Conservation (phyloP, 179 eudicot genomes). For the Drosera spatulata region DNA sequence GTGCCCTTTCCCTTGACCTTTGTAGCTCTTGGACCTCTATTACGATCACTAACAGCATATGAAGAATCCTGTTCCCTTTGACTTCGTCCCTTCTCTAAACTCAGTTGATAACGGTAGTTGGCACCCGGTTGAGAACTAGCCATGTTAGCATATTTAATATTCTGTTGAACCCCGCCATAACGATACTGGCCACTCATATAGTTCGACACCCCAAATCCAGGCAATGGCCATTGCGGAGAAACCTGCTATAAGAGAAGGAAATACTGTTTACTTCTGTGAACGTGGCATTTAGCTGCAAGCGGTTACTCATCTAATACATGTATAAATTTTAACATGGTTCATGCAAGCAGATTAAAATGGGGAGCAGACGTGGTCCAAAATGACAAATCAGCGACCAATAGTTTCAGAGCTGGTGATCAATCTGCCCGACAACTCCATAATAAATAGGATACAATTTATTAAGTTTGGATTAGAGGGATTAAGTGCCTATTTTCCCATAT, state of each 20-base stretch:
- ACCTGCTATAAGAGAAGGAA: constrained; percentile 17
- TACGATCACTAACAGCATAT: constrained; percentile 61
- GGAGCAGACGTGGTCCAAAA: no score
- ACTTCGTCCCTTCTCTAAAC: constrained; percentile 52
- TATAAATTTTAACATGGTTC: no score
- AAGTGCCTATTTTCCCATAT: no score
- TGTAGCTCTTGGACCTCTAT: constrained; percentile 90
- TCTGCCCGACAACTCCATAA: no score
- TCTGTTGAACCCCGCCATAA: constrained; percentile 44
- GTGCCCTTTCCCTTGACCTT: constrained; percentile 54
- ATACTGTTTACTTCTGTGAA: not conserved
- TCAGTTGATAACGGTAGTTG: constrained; percentile 35
- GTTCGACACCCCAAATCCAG: constrained; percentile 54
- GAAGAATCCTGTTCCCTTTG: constrained; percentile 53
- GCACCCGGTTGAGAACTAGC: constrained; percentile 40
- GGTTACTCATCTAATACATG: no score
- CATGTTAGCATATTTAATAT: constrained; percentile 29
- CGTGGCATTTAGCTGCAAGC: no score
- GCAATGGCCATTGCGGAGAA: constrained; percentile 54
- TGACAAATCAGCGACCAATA: no score
- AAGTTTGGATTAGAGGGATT: no score
- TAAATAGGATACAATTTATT: no score
- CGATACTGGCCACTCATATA: constrained; percentile 38
- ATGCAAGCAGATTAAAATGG: no score
- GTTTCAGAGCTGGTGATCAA: no score